Evolutionary conservation across 768 basidiomycete genomes (phyloP).

Genomic region (Tylopilus balloui): DNA sequence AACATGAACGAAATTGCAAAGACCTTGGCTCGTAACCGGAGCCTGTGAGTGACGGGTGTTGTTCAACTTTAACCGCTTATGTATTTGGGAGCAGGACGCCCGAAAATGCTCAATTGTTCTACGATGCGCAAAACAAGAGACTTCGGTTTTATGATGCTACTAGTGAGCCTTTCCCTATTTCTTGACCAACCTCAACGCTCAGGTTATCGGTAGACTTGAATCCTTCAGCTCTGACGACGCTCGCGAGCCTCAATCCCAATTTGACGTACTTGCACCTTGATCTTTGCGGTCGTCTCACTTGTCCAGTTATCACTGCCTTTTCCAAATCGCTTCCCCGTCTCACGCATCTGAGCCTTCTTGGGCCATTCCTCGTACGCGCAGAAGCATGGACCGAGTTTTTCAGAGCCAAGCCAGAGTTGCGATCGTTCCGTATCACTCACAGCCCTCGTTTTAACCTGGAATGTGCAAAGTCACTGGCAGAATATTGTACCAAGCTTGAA

Average conservation of each 20-base stretch:
- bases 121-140: slow-evolving; percentile 60
- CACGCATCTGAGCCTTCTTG: slow-evolving; percentile 72
- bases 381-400: slow-evolving; percentile 76
- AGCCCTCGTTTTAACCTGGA: slow-evolving; percentile 79
- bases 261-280: slow-evolving; percentile 76
- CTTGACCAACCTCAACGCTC: neutral
- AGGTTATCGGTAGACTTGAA: slow-evolving; percentile 52
- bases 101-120: slow-evolving; percentile 82
- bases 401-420: slow-evolving; percentile 53
- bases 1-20: slow-evolving; percentile 84
- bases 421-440: slow-evolving; percentile 76
- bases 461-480: slow-evolving; percentile 56
- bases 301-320: slow-evolving; percentile 56
- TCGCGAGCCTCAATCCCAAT: slow-evolving; percentile 81
- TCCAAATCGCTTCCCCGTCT: slow-evolving; percentile 60
- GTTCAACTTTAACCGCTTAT: neutral
- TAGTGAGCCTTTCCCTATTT: slow-evolving; percentile 47
- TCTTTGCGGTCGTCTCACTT: slow-evolving; percentile 79
- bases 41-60: slow-evolving; percentile 53
- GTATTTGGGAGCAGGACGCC: slow-evolving; percentile 47
- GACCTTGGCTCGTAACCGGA: slow-evolving; percentile 74
- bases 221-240: slow-evolving; percentile 60
- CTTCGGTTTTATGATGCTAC: slow-evolving; percentile 87
- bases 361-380: slow-evolving; percentile 78
- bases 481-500: slow-evolving; percentile 47